These are phyloP conservation scores for Xanthoceras sorbifolium DNA, from an alignment of 345 rosid species.

Conservation along the genomic window DNA sequence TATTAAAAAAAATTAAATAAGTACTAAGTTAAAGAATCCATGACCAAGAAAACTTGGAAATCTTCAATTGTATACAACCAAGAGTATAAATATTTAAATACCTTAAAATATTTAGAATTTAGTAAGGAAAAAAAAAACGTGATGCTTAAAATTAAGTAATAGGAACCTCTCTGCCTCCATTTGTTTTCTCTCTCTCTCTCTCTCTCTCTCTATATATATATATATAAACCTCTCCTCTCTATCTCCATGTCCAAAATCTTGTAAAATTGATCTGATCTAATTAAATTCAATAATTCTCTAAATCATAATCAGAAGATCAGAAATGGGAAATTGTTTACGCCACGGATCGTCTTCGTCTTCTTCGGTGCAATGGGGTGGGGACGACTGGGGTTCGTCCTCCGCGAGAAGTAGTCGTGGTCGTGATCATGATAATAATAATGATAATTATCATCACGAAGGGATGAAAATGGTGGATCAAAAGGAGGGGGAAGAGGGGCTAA, in stretches of 20 bases:
- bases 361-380: conserved; percentile 54
- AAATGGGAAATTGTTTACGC: conserved; percentile 57
- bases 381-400: conserved; percentile 48
- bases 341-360: conserved; percentile 29
- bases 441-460: neutral
- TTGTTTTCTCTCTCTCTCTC: conserved; percentile 17
- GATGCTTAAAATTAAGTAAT: too few species aligned
- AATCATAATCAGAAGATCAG: neutral
- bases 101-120: too few species aligned
- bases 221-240: conserved; percentile 7
- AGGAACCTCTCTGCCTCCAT: conserved; percentile 22
- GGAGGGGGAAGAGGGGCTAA: conserved; percentile 16
- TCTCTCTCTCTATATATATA: neutral
- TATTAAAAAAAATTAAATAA: too few species aligned
- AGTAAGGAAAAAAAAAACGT: too few species aligned
- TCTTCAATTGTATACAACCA: too few species aligned
- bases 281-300: neutral
- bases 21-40: too few species aligned
- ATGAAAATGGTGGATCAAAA: too few species aligned
- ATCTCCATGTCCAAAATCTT: conserved; percentile 17
- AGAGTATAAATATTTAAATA: too few species aligned
- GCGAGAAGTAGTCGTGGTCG: too few species aligned
- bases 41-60: too few species aligned
- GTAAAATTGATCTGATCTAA: neutral
- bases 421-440: neutral